Percentiles rank a stretch among this genome's conserved stretches.
Evolutionary conservation across 2,329 filamentous ascomycete genomes (phyloP).

Genomic region (Fusarium setosum): DNA sequence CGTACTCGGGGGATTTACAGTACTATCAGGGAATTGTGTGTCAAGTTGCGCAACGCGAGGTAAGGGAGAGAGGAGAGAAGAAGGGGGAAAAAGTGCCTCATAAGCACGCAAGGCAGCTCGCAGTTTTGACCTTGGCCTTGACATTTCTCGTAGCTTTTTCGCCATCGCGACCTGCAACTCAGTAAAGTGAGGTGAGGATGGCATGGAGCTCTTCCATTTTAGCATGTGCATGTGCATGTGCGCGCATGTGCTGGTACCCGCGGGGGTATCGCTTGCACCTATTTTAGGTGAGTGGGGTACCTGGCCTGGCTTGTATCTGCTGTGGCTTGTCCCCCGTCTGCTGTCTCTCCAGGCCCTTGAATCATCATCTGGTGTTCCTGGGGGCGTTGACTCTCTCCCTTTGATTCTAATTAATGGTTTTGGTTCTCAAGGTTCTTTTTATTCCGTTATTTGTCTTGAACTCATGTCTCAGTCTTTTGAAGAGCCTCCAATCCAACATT

Average conservation of each 20-base stretch:
- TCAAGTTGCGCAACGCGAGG: neutral
- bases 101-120: conserved; percentile 25
- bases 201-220: too few species aligned
- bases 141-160: conserved; percentile 24
- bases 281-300: conserved; percentile 36
- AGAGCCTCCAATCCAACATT: neutral
- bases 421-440: neutral
- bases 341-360: conserved; percentile 7
- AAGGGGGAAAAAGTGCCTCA: conserved; percentile 5
- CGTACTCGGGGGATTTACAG: neutral
- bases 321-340: conserved; percentile 21
- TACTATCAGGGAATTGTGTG: conserved; percentile 6
- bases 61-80: conserved; percentile 8
- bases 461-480: neutral
- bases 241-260: conserved; percentile 36
- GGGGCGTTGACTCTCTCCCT: conserved; percentile 14
- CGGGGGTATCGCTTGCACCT: conserved; percentile 29
- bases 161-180: conserved; percentile 15
- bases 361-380: neutral
- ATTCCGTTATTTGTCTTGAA: neutral
- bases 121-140: conserved; percentile 2
- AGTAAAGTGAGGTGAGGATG: neutral
- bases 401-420: conserved; percentile 4
- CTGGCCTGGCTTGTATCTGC: conserved; percentile 6
- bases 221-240: conserved; percentile 23